A percentile compares a stretch with the other conserved stretches of the same genome.
Evolutionary conservation across 1,284 basidiomycete genomes (phyloP).

Genomic region (Cryptococcus amylolentus): DNA sequence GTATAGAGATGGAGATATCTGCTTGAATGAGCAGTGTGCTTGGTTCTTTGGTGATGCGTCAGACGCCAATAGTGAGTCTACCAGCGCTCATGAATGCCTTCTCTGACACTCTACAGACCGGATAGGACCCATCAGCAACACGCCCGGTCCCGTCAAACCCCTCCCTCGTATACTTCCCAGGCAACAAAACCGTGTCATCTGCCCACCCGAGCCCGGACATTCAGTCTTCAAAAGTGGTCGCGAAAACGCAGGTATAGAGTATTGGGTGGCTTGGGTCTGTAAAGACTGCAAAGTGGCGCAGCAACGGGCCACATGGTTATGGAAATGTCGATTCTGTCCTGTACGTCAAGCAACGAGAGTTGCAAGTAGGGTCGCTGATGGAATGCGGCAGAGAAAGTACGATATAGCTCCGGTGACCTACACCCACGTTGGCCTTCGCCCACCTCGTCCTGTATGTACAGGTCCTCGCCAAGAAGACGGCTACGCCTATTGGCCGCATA

Average conservation of each 20-base stretch:
- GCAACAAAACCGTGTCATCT: constrained; percentile 21
- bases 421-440: constrained; percentile 21
- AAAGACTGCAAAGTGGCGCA: constrained; percentile 35
- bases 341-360: constrained; percentile 9
- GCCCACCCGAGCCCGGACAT: constrained; percentile 16
- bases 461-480: constrained; percentile 34
- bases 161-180: constrained; percentile 21
- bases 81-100: background rate
- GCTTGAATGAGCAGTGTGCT: constrained; percentile 27
- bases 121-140: constrained; percentile 15
- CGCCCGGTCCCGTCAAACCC: constrained; percentile 8
- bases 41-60: constrained; percentile 19
- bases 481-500: constrained; percentile 18
- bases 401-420: constrained; percentile 15
- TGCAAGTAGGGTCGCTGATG: background rate
- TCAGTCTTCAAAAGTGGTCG: constrained; percentile 9
- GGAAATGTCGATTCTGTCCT: constrained; percentile 38
- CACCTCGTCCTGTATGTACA: constrained; percentile 27
- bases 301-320: constrained; percentile 38
- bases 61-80: constrained; percentile 6
- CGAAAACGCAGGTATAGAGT: constrained; percentile 22
- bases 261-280: constrained; percentile 43
- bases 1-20: constrained; percentile 21
- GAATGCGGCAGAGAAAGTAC: constrained; percentile 4
- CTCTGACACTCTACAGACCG: constrained; percentile 5